Evolutionary conservation across 352 stramenopile genomes (phyloP), one percentile per base, ranked within the genome.

Genomic region (Blastocystis sp.): DNA sequence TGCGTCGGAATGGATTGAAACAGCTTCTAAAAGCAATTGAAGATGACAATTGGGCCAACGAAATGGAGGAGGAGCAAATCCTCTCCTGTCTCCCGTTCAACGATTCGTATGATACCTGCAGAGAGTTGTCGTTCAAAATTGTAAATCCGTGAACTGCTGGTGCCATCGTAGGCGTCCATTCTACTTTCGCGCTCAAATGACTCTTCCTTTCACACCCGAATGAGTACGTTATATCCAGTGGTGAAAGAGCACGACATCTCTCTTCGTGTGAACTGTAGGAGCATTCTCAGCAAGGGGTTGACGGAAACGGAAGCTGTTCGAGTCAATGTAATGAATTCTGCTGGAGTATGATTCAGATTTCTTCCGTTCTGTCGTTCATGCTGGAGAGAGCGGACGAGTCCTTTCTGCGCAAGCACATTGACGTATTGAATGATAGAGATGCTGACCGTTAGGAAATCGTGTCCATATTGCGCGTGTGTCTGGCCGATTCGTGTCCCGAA

Each of bases 61-160:
- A 26, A 1, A 3, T 21, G 21, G 50, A 81, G 1, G 29, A 12
- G 19, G 9, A 45, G 10, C 16, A 26, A 4, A 45, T 81, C 39
- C 35, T 81, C 10, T 33, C 24, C 6, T 6, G n/a, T 10, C 45
- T 81, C 3, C 45, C 31, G 26, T 81, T 41, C 33, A 35, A 45
- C 21, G 71, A 81, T 24, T 21, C 33, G 16, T 81, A 81, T 31
- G 71, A 81, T 45, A 81, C 51, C 24, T 81, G 50, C n/a, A n/a
- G 71, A 19, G 71, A 81, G 71, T 24, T 81, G 31, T 41, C 16
- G 6, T 81, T 63, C 62, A 41, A 35, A 33, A 81, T 81, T 31
- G 71, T 81, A 67, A 12, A 41, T 19, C 31, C 19, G 6, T 81
- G n/a, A 60, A 16, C 31, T 24, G 19, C 21, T 33, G 63, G 21